Evolutionary conservation across 2,329 filamentous ascomycete species (phyloP).

Genomic region (Magnaporthales sp.): DNA sequence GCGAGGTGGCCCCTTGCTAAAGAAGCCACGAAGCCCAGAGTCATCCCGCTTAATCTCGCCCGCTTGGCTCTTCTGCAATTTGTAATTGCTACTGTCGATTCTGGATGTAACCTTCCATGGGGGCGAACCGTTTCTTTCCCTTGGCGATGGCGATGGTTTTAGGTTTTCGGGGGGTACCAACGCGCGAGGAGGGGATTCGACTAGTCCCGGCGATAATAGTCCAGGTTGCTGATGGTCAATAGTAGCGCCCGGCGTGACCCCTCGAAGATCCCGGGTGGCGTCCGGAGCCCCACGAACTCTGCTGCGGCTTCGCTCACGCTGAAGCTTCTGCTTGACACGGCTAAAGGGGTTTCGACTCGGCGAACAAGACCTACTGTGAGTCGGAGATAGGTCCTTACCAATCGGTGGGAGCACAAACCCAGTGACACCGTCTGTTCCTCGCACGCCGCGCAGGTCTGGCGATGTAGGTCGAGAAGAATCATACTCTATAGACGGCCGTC

Average conservation of each 20-base stretch:
- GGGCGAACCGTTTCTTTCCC: slow-evolving; percentile 21
- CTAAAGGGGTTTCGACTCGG: slow-evolving; percentile 51
- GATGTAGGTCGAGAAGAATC: slow-evolving; percentile 41
- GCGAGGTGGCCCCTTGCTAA: slow-evolving; percentile 56
- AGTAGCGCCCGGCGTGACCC: slow-evolving; percentile 22
- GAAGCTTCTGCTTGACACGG: slow-evolving; percentile 45
- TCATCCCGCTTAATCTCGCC: neutral
- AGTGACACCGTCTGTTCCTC: slow-evolving; percentile 27
- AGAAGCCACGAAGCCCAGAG: slow-evolving; percentile 57
- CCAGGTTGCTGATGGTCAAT: slow-evolving; percentile 21
- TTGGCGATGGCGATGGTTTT: slow-evolving; percentile 12
- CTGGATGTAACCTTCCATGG: slow-evolving; percentile 24
- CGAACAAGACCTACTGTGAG: slow-evolving; percentile 53
- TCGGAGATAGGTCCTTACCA: slow-evolving; percentile 54
- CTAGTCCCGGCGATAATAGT: neutral
- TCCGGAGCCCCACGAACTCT: slow-evolving; percentile 13
- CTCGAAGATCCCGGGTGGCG: slow-evolving; percentile 21
- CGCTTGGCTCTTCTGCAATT: slow-evolving; percentile 28
- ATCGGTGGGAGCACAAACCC: slow-evolving; percentile 45
- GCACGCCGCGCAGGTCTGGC: slow-evolving; percentile 35
- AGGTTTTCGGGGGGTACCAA: slow-evolving; percentile 7
- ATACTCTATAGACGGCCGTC: slow-evolving; percentile 32
- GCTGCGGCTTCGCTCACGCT: slow-evolving; percentile 34
- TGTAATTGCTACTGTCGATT: slow-evolving; percentile 34
- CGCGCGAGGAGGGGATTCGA: neutral